Conservation (phyloP, 371 early-diverging fungal species). For the Rhizopus sp. region DNA sequence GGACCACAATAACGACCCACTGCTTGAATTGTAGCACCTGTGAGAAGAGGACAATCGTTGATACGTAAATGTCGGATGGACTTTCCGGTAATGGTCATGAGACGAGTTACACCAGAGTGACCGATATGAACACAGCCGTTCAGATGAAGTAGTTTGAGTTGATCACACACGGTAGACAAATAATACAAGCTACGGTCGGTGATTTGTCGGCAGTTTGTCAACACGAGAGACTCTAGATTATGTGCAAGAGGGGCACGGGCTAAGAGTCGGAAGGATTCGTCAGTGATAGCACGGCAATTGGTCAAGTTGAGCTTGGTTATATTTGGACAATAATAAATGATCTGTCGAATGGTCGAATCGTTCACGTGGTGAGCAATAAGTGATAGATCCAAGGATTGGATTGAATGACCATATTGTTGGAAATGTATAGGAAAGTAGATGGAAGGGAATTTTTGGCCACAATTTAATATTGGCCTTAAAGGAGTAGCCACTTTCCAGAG, state of each 20-base stretch:
- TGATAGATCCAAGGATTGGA: constrained; percentile 27
- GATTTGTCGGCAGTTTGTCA: constrained; percentile 36
- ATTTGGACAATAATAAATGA: constrained; percentile 27
- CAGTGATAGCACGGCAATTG: constrained; percentile 24
- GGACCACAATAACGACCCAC: constrained; percentile 25
- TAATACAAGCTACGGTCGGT: constrained; percentile 28
- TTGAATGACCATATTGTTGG: constrained; percentile 30
- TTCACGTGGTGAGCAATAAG: constrained; percentile 21
- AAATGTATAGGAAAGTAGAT: constrained; percentile 31
- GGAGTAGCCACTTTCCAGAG: constrained; percentile 39
- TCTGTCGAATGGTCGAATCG: constrained; percentile 32
- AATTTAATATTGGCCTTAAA: constrained; percentile 22
- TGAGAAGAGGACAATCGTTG: constrained; percentile 34
- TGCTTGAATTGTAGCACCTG: constrained; percentile 20
- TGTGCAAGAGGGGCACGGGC: constrained; percentile 19
- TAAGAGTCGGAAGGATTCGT: constrained; percentile 22
- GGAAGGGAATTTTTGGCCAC: constrained; percentile 17
- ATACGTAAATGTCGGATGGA: constrained; percentile 30
- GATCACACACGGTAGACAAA: constrained; percentile 18
- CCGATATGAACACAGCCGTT: constrained; percentile 29
- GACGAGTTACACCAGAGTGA: constrained; percentile 24
- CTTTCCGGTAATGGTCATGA: constrained; percentile 23
- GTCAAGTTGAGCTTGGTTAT: constrained; percentile 21
- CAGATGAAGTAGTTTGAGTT: constrained; percentile 21
- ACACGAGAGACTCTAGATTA: constrained; percentile 22